Conservation (phyloP, 495 filamentous ascomycete genomes). For the Hamigera avellanea region DNA sequence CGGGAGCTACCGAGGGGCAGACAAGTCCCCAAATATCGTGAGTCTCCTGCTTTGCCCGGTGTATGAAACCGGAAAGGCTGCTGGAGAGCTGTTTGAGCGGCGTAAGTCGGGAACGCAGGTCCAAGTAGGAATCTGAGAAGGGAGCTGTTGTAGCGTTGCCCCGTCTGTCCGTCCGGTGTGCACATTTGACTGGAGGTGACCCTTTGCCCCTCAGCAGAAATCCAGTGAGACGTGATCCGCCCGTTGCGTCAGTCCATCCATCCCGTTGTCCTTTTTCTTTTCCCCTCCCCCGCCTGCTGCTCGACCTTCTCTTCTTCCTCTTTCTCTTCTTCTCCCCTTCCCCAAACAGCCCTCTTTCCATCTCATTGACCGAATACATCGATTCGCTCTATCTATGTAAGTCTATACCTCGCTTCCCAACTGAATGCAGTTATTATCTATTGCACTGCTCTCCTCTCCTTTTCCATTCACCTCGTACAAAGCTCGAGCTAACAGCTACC, state of each 20-base stretch:
- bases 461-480: constrained; percentile 6
- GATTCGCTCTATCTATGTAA: constrained; percentile 2
- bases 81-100: constrained; percentile 5
- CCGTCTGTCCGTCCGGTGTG: constrained; percentile 25
- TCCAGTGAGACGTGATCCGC: too few relatives aligned
- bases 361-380: neutral
- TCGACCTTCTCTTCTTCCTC: constrained; percentile 13
- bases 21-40: constrained; percentile 25
- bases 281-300: constrained; percentile 16
- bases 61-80: constrained; percentile 39
- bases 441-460: constrained; percentile 1
- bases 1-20: constrained; percentile 25
- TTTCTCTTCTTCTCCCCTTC: constrained; percentile 25
- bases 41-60: constrained; percentile 40
- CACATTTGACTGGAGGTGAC: constrained; percentile 4
- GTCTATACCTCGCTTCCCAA: neutral
- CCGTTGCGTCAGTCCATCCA: constrained; percentile 33
- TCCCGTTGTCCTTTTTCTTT: constrained; percentile 15
- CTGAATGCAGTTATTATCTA: too few relatives aligned
- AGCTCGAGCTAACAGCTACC: constrained; percentile 12
- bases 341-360: constrained; percentile 10
- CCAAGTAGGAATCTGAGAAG: neutral
- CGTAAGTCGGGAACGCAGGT: neutral
- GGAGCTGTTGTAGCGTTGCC: constrained; percentile 8
- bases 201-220: too few relatives aligned